Base-by-base conservation (phyloP, 768 basidiomycete genomes). In the Clavaria fumosa region DNA sequence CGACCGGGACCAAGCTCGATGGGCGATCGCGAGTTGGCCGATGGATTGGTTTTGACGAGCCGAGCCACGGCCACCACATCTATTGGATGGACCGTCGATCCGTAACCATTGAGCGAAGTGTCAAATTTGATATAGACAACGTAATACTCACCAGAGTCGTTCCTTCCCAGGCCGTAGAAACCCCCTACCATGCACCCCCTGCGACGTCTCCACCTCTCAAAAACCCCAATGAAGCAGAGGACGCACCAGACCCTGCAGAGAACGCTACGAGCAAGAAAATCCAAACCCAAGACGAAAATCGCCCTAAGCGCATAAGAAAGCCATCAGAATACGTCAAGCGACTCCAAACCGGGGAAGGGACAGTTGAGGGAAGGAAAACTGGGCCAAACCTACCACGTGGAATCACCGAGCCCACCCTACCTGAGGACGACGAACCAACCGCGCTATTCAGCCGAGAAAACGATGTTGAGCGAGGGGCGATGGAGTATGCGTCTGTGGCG, bases 31-130 rank as follows among this genome's bases (percentile, higher is more conserved):
- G 45, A 21, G 45, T 53, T 34, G 60, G 53, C 6, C 33, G 46
- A 3, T 66, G 56, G 53, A 35, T 66, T 4, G 62, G 64, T n/a
- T 48, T 53, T 37, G 53, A 58, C 34, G 43, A 49, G 3, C 41
- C 51, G 17, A 53, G 51, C 17, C 52, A 54, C 7, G 61, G 48
- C 0, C 50, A 54, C 26, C 37, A 50, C 3, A 46, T 63, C 9
- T 63, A 61, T 40, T 64, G 56, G 58, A 52, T 51, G 0, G 39
- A 45, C 9, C 50, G 43, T 11, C 45, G 39, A 1, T 26, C 44
- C 1, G 39, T 60, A 3, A 41, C 46, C 3, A 45, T 54, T 14
- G 50, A 60, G 28, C 41, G 48, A 3, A 53, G 51, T 35, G 39
- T 59, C 22, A 44, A 12, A 5, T 45, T 45, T 18, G 37, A 27